Evolutionary conservation across 345 rosid species (phyloP).

Genomic region (Cardamine occulta): DNA sequence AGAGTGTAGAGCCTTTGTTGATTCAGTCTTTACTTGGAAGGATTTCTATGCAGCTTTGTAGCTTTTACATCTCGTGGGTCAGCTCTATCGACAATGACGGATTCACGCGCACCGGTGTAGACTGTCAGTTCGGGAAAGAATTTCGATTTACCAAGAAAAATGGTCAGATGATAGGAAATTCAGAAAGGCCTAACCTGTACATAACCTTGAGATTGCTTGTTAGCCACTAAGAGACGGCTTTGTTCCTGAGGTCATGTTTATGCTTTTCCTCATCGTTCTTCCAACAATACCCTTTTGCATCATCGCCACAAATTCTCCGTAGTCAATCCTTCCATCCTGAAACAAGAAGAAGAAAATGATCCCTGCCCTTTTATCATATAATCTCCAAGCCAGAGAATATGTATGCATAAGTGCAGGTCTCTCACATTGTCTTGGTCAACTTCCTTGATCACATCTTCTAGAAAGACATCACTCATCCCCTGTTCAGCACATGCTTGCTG

Average conservation of each 20-base stretch:
- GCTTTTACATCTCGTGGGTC: constrained; percentile 31
- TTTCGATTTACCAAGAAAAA: neutral
- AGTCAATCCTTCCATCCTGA: constrained; percentile 97
- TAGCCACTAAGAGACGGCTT: constrained; percentile 26
- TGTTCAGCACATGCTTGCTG: constrained; percentile 96
- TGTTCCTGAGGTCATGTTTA: constrained; percentile 66
- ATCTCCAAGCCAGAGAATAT: constrained; percentile 18
- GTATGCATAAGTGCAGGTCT: constrained; percentile 20
- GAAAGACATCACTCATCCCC: constrained; percentile 82
- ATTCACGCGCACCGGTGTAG: constrained; percentile 19
- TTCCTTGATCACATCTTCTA: constrained; percentile 92
- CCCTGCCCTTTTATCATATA: constrained; percentile 17
- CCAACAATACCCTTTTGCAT: constrained; percentile 96
- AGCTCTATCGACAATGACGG: constrained; percentile 27
- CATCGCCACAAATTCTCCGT: constrained; percentile 97
- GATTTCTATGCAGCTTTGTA: constrained; percentile 14
- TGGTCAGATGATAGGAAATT: neutral
- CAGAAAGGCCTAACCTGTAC: constrained; percentile 37
- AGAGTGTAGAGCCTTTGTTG: constrained; percentile 27
- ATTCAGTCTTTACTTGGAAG: constrained; percentile 20
- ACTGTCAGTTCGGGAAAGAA: constrained; percentile 34
- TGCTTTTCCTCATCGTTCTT: constrained; percentile 93
- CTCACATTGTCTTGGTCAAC: constrained; percentile 98
- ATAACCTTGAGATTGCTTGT: constrained; percentile 27
- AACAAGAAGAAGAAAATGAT: constrained; percentile 29